Percentiles rank a stretch among this genome's conserved stretches.
Evolutionary conservation across 345 rosid genomes (phyloP).

Genomic region (Laguncularia racemosa): DNA sequence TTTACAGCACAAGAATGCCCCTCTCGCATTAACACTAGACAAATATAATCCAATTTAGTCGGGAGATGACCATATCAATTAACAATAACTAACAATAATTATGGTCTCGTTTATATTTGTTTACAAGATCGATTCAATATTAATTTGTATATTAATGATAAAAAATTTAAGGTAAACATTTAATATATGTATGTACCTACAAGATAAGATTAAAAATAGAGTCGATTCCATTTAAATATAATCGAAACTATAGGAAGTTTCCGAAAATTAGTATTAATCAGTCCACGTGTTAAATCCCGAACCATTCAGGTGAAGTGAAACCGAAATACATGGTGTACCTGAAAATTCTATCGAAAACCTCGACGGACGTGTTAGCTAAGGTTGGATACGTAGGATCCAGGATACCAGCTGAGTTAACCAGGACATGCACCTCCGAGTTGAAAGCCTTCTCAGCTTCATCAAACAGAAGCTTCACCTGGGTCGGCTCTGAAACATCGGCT

Average conservation of each 20-base stretch:
- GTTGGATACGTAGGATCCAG: slow-evolving; percentile 20
- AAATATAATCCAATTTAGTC: not conserved
- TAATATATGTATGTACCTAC: too few species aligned
- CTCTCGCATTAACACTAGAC: slow-evolving; percentile 3
- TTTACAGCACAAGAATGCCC: slow-evolving; percentile 15
- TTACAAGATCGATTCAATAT: too few species aligned
- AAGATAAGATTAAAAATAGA: too few species aligned
- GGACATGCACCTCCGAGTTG: slow-evolving; percentile 21
- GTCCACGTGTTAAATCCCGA: not conserved
- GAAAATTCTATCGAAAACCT: slow-evolving; percentile 29
- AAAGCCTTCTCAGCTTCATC: slow-evolving; percentile 26
- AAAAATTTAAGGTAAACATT: too few species aligned
- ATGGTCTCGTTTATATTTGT: too few species aligned
- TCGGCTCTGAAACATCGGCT: slow-evolving; percentile 25
- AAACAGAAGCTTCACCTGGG: slow-evolving; percentile 28
- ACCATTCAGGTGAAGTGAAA: not conserved
- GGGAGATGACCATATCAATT: too few species aligned
- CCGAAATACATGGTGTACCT: slow-evolving; percentile 6
- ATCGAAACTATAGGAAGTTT: too few species aligned
- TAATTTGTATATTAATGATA: too few species aligned
- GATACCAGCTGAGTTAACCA: slow-evolving; percentile 35
- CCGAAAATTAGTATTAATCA: not conserved
- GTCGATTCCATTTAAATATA: too few species aligned
- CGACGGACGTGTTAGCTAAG: slow-evolving; percentile 21
- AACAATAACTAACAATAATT: too few species aligned